phyloP scores from a whole-genome alignment of 495 filamentous ascomycete species.

The Hyaloscypha variabilis region DNA sequence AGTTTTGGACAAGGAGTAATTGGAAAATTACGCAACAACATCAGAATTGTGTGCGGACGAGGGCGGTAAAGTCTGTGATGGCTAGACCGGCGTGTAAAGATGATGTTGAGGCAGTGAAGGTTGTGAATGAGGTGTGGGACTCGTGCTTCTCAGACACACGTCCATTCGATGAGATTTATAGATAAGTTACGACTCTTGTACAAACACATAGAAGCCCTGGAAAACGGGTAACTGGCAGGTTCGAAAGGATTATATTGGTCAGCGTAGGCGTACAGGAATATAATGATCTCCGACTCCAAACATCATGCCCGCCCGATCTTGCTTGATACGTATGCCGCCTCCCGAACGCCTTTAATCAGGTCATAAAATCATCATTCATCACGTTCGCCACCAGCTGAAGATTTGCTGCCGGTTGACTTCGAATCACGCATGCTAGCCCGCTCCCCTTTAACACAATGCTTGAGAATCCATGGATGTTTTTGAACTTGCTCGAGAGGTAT shows the following conservation, averaged over 20 bases:
- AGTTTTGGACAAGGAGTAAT: conserved; percentile 80
- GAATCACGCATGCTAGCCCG: conserved; percentile 54
- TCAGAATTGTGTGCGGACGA: conserved; percentile 84
- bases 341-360: conserved; percentile 23
- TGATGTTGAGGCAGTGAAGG: conserved; percentile 81
- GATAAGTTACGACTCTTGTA: conserved; percentile 51
- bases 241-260: conserved; percentile 23
- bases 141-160: conserved; percentile 93
- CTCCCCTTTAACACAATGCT: conserved; percentile 88
- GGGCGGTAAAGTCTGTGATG: conserved; percentile 77
- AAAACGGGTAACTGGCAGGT: background rate
- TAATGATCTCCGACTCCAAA: conserved; percentile 32
- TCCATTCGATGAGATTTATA: conserved; percentile 95
- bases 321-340: conserved; percentile 11
- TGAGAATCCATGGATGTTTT: conserved; percentile 94
- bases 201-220: conserved; percentile 16
- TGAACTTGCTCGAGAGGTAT: conserved; percentile 88
- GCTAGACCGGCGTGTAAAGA: conserved; percentile 79
- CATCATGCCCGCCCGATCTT: conserved; percentile 22
- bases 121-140: conserved; percentile 97
- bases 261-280: conserved; percentile 33
- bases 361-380: conserved; percentile 31
- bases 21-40: conserved; percentile 90
- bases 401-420: conserved; percentile 32
- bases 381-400: conserved; percentile 18